These are phyloP conservation scores for Melanomma pulvis-pyrius DNA, from an alignment of 495 filamentous ascomycete species.

Conservation along the genomic window DNA sequence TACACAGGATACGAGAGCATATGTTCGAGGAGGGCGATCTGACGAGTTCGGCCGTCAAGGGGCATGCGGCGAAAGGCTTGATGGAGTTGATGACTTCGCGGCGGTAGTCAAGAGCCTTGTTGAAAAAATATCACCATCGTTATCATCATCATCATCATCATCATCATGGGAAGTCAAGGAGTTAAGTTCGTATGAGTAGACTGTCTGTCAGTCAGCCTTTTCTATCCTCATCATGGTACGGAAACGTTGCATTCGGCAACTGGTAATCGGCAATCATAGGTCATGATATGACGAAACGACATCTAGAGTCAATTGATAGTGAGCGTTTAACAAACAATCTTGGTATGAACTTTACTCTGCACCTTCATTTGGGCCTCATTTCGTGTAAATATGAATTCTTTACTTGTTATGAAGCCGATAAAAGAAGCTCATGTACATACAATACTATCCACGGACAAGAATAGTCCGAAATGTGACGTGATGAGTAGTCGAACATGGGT, in stretches of 20 bases:
- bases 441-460: too few relatives aligned
- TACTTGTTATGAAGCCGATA: too few relatives aligned
- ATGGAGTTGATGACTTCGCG: conserved; percentile 42
- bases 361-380: too few relatives aligned
- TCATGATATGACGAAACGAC: not conserved
- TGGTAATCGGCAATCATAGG: not conserved
- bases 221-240: not conserved
- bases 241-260: not conserved
- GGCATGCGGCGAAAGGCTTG: conserved; percentile 44
- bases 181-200: not conserved
- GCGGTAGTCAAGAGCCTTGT: too few relatives aligned
- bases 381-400: too few relatives aligned
- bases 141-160: not conserved
- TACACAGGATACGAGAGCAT: conserved; percentile 1
- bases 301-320: not conserved
- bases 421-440: too few relatives aligned
- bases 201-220: too few relatives aligned
- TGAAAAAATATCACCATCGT: too few relatives aligned
- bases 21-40: conserved; percentile 35
- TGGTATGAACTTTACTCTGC: not conserved
- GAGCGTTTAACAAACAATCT: not conserved
- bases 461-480: too few relatives aligned
- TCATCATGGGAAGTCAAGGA: not conserved
- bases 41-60: conserved; percentile 48
- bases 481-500: too few relatives aligned